phyloP scores from a whole-genome alignment of 208 protist genomes.

The Acanthamoeba divionensis region DNA sequence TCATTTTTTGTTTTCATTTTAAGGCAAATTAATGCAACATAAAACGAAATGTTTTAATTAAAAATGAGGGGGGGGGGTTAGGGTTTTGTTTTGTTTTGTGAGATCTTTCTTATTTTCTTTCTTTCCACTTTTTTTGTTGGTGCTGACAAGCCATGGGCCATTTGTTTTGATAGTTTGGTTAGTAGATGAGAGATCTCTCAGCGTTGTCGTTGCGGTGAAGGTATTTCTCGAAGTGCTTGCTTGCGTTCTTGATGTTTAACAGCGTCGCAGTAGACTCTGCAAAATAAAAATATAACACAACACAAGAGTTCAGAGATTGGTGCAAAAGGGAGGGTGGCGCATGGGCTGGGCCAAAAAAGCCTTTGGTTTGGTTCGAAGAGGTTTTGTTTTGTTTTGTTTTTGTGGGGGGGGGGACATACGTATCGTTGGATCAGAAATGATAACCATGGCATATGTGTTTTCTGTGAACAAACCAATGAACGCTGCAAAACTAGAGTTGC shows the following conservation, averaged over 20 bases:
- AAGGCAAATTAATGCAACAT: no score
- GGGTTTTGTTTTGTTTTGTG: no score
- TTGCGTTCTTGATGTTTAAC: slow-evolving; percentile 83
- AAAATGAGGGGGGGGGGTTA: no score
- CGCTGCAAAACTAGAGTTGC: slow-evolving; percentile 81
- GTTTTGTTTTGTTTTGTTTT: background rate
- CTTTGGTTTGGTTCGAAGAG: no score
- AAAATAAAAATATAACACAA: background rate
- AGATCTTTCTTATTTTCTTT: no score
- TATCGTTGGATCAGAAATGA: slow-evolving; percentile 82
- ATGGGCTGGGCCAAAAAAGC: no score
- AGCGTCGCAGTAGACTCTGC: slow-evolving; percentile 78
- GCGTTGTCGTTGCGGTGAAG: slow-evolving; percentile 37
- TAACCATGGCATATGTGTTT: slow-evolving; percentile 90
- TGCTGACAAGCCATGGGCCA: no score
- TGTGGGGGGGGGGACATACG: slow-evolving; percentile 55
- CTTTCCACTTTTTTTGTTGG: no score
- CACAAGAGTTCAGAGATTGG: background rate
- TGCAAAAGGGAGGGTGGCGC: background rate
- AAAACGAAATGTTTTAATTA: no score
- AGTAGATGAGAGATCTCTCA: no score
- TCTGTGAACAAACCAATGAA: slow-evolving; percentile 87
- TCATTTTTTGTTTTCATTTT: no score
- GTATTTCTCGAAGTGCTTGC: slow-evolving; percentile 82
- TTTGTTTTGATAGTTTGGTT: no score